Percentiles rank a stretch among this genome's conserved stretches.
phyloP scores from a whole-genome alignment of 805 yeast species.

The Yarrowia osloensis region DNA sequence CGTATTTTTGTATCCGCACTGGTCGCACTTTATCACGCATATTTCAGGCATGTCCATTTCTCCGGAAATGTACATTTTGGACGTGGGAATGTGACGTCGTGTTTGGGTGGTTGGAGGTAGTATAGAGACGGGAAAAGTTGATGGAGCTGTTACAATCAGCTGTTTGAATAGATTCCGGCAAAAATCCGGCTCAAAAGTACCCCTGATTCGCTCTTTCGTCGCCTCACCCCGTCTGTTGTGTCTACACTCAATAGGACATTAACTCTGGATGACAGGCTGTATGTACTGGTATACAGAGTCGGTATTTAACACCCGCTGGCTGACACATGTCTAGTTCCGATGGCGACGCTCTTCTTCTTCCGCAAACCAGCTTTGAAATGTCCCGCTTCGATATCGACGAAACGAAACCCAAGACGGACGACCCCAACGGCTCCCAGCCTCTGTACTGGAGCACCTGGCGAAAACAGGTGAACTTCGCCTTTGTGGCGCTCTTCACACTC shows the following conservation, averaged over 20 bases:
- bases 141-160: neutral
- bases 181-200: neutral
- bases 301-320: neutral
- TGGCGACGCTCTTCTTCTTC: neutral
- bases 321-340: neutral
- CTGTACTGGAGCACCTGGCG: slow-evolving; percentile 31
- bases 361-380: neutral
- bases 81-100: neutral
- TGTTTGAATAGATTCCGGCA: too few species aligned
- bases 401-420: neutral
- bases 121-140: neutral
- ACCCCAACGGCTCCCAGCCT: neutral
- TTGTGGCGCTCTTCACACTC: slow-evolving; percentile 29
- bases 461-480: slow-evolving; percentile 25
- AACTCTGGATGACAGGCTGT: neutral
- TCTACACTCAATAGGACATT: neutral
- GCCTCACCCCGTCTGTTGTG: neutral
- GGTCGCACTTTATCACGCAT: slow-evolving; percentile 16
- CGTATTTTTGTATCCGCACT: too few species aligned
- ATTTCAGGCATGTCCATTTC: neutral
- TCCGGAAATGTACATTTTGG: slow-evolving; percentile 1
- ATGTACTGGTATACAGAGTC: neutral
- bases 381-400: neutral
- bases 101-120: neutral
- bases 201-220: too few species aligned